Evolutionary conservation across 1,139 yeast genomes (phyloP), one percentile per base, ranked within the genome.

Genomic region (Debaryomycetaceae sp.): DNA sequence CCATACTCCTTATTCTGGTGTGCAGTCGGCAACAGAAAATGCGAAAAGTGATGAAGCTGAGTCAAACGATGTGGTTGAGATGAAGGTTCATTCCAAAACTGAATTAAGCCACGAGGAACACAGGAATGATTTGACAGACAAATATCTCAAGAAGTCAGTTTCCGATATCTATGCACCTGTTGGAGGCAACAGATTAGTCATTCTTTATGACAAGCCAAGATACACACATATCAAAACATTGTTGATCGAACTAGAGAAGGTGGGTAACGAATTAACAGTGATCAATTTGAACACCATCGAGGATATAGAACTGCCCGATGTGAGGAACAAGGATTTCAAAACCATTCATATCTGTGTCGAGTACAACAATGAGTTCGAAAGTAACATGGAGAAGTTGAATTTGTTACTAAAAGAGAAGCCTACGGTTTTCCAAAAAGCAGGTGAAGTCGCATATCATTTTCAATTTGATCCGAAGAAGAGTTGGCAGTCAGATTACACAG

Each of bases 391-490:
- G 14, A 51, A 47, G 34, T 49, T 66, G 17, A 52, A 46, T 31
- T 54, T 54, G 3, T 67, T 67, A 44, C 50, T 72, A 6, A 57
- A 52, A 8, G 38, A 48, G 1, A 50, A 63, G 34, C 46, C 55
- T 8, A 40, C 47, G 1, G 47, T 59, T 30, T 42, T 70, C 8
- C 46, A 53, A 22, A 49, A 49, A 11, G 53, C 61, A 14, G 50
- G 52, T 5, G 67, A 64, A 30, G 56, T 71, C 17, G 63, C 67
- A 13, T 72, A 68, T 46, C 77, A 72, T 47, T 58, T 73, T 27
- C 71, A 66, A 39, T 73, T 72, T 51, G 66, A 64, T 38, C 60
- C 63, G 5, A 60, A 55, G 13, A 63, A 62, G 42, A 66, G 66
- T 43, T 71, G 76, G 76, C 55, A 54, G 36, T 37, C 49, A 5